Conservation (phyloP, 2,329 filamentous ascomycete species). For the Monosporascus ibericus region DNA sequence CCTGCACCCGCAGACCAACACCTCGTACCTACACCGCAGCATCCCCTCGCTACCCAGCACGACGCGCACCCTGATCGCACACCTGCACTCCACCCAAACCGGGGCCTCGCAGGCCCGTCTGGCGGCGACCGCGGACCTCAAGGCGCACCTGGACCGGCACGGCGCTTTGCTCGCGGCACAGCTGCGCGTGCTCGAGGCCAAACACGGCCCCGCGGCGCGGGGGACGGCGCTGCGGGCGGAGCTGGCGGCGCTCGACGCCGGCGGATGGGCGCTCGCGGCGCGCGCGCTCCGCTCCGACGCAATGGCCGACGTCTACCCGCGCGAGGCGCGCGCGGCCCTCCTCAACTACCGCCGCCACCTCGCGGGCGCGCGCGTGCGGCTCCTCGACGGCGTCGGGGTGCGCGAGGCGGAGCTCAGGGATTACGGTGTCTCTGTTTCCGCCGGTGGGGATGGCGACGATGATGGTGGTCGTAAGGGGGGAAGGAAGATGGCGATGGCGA, state of each 20-base stretch:
- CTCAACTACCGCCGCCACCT: slow-evolving; percentile 43
- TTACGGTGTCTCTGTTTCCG: slow-evolving; percentile 36
- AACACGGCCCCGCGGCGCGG: slow-evolving; percentile 47
- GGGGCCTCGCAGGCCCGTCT: slow-evolving; percentile 34
- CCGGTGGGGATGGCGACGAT: no score
- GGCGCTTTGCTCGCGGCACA: slow-evolving; percentile 34
- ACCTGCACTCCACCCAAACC: slow-evolving; percentile 23
- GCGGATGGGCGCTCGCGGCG: slow-evolving; percentile 33
- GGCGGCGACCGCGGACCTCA: slow-evolving; percentile 30
- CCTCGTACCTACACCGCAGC: slow-evolving; percentile 52
- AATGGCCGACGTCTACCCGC: slow-evolving; percentile 35
- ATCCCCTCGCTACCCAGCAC: slow-evolving; percentile 42
- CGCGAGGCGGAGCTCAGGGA: slow-evolving; percentile 38
- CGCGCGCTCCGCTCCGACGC: slow-evolving; percentile 26
- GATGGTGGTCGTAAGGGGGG: slow-evolving; percentile 11
- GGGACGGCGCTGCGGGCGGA: slow-evolving; percentile 45
- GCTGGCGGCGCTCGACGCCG: slow-evolving; percentile 37
- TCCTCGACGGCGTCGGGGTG: slow-evolving; percentile 36
- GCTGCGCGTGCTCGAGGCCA: slow-evolving; percentile 46
- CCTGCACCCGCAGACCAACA: slow-evolving; percentile 42
- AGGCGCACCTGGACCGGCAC: slow-evolving; percentile 33
- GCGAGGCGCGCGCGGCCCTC: slow-evolving; percentile 33
- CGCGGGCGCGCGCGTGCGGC: slow-evolving; percentile 39
- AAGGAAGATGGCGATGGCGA: slow-evolving; percentile 12
- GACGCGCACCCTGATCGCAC: slow-evolving; percentile 29